Conservation (phyloP, 192 early-diverging fungal genomes). For the Entophlyctis helioformis region DNA sequence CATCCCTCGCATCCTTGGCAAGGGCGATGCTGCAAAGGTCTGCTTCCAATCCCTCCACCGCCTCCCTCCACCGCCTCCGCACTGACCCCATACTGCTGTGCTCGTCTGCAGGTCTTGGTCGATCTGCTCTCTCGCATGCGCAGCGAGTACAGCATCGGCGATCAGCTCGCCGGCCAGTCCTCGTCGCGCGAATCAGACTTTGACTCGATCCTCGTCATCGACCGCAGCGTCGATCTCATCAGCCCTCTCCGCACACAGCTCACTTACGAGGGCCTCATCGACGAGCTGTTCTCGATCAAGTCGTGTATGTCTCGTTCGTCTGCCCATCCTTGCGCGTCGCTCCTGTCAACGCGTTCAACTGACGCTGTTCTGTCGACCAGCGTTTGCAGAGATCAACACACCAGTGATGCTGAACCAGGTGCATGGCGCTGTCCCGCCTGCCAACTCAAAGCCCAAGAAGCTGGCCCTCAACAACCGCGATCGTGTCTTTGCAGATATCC, state of each 20-base stretch:
- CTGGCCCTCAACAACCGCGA: too few species aligned
- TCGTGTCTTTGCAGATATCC: too few species aligned
- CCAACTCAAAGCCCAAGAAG: too few species aligned
- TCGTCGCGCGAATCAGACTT: conserved; percentile 29
- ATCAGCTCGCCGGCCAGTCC: conserved; percentile 15
- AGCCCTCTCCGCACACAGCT: conserved; percentile 91
- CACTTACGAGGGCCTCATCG: conserved; percentile 94
- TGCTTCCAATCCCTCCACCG: background rate
- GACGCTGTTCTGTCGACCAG: too few species aligned
- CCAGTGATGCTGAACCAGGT: too few species aligned
- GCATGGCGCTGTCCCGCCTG: too few species aligned
- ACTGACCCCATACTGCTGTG: too few species aligned
- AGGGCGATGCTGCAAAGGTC: conserved; percentile 73
- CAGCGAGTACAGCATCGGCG: conserved; percentile 28
- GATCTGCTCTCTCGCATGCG: conserved; percentile 79
- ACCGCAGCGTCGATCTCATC: conserved; percentile 78
- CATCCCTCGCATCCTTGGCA: conserved; percentile 83
- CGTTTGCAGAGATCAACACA: too few species aligned
- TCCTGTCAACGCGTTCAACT: too few species aligned
- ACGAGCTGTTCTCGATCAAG: conserved; percentile 87
- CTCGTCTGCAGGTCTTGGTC: too few species aligned
- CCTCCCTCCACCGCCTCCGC: background rate
- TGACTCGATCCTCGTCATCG: conserved; percentile 80
- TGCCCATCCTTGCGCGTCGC: too few species aligned
- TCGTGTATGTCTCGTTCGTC: background rate